Evolutionary conservation across 2,329 filamentous ascomycete species (phyloP).

Genomic region (Tolypocladium album): DNA sequence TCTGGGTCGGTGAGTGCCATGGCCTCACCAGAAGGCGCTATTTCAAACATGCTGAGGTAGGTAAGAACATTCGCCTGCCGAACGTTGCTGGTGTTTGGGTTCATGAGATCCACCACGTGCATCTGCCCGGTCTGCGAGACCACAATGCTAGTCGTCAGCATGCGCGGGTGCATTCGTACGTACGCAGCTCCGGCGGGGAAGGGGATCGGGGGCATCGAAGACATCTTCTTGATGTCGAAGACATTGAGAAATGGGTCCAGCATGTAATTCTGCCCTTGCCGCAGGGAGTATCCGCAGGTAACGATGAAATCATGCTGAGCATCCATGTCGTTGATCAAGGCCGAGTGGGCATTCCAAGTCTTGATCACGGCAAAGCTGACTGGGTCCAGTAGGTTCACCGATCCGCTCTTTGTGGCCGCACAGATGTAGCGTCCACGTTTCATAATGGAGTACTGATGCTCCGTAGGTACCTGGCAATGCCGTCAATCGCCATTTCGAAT

Average conservation of each 20-base stretch:
- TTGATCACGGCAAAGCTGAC: slow-evolving; percentile 68
- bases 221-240: slow-evolving; percentile 86
- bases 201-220: slow-evolving; percentile 79
- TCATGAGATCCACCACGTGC: slow-evolving; percentile 92
- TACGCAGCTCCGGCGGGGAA: slow-evolving; percentile 89
- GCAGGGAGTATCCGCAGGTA: slow-evolving; percentile 84
- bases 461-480: slow-evolving; percentile 48
- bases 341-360: slow-evolving; percentile 82
- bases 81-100: slow-evolving; percentile 77
- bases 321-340: slow-evolving; percentile 92
- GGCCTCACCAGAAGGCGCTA: slow-evolving; percentile 80
- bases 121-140: slow-evolving; percentile 87
- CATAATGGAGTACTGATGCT: slow-evolving; percentile 82
- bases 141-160: slow-evolving; percentile 91
- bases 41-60: slow-evolving; percentile 70
- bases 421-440: slow-evolving; percentile 85
- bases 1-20: slow-evolving; percentile 72
- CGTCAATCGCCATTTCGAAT: slow-evolving; percentile 16
- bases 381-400: slow-evolving; percentile 78
- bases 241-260: slow-evolving; percentile 91
- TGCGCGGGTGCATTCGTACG: slow-evolving; percentile 90
- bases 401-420: slow-evolving; percentile 73
- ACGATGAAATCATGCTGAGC: slow-evolving; percentile 90
- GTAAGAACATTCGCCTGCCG: slow-evolving; percentile 69
- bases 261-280: slow-evolving; percentile 63